Conservation (phyloP, 108 stramenopile species). For the Skeletonema tropicum region DNA sequence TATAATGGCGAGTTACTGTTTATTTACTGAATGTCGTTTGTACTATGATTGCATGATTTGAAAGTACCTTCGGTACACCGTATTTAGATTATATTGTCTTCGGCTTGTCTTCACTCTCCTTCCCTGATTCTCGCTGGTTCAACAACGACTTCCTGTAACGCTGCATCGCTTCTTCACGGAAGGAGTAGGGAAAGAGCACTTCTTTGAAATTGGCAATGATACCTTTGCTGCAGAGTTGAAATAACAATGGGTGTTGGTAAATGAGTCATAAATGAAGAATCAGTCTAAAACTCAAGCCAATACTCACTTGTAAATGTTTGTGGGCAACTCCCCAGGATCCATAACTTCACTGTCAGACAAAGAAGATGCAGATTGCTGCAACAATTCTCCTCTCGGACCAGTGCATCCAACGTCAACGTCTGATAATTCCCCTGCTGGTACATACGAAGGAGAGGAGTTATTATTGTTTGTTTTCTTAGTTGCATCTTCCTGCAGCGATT, state of each 20-base stretch:
- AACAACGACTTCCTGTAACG: conserved; percentile 5
- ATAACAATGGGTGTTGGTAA: background rate
- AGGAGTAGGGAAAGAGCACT: conserved; percentile 73
- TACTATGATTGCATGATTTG: too few relatives aligned
- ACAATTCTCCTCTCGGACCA: conserved; percentile 26
- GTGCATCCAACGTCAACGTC: conserved; percentile 76
- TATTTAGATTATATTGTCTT: background rate
- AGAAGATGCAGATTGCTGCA: conserved; percentile 1
- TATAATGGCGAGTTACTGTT: background rate
- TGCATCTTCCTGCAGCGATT: conserved; percentile 45
- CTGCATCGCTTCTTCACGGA: conserved; percentile 54
- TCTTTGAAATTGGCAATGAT: conserved; percentile 78
- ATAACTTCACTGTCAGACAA: conserved; percentile 19
- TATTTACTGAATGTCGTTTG: background rate
- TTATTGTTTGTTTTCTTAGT: conserved; percentile 8
- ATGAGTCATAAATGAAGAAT: background rate
- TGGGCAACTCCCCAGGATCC: conserved; percentile 81
- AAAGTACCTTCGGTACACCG: background rate
- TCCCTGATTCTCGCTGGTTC: background rate
- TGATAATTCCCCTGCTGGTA: conserved; percentile 10
- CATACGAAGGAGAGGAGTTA: background rate
- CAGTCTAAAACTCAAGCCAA: background rate
- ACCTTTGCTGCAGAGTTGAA: conserved; percentile 33
- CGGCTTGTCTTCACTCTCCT: background rate
- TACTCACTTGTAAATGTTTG: conserved; percentile 3